Evolutionary conservation across 441 rosid genomes (phyloP), one percentile per base, ranked within the genome.

Genomic region (Melastoma candidum): DNA sequence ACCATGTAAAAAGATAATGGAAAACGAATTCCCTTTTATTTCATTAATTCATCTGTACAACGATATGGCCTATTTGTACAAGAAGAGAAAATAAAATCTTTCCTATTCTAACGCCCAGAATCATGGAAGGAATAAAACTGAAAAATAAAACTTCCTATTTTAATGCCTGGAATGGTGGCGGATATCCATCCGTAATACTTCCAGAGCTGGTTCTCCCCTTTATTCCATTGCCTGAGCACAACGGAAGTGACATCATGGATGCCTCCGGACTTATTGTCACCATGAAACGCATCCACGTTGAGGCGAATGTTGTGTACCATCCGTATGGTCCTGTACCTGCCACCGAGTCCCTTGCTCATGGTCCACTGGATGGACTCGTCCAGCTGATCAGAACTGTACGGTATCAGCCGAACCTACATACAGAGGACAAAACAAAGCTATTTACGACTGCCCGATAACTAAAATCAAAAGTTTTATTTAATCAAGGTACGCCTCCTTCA

Each of bases 141-240:
- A n/a, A n/a, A n/a, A n/a, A n/a, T n/a, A n/a, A n/a, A n/a, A n/a
- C n/a, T n/a, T n/a, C n/a, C n/a, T n/a, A n/a, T n/a, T n/a, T n/a
- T n/a, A n/a, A n/a, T n/a, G n/a, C n/a, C n/a, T n/a, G n/a, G n/a
- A n/a, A n/a, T n/a, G n/a, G n/a, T n/a, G n/a, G n/a, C n/a, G n/a
- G n/a, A n/a, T n/a, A n/a, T n/a, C n/a, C n/a, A n/a, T n/a, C n/a
- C n/a, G n/a, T n/a, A n/a, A n/a, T n/a, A n/a, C 81, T 70, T 86
- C 97, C 96, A 87, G 4, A 44, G 72, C 74, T 92, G 98, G 75
- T 88, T 87, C 11, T 79, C 85, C 46, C 96, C 96, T 29, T 77
- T 73, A 72, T 77, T 78, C 95, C 96, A 88, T 48, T 75, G 53
- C 92, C 92, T 84, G 50, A 92, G 87, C 59, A 79, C 94, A 25